Base-by-base conservation (phyloP, 805 yeast species). In the Isabelozyma gotoi region DNA sequence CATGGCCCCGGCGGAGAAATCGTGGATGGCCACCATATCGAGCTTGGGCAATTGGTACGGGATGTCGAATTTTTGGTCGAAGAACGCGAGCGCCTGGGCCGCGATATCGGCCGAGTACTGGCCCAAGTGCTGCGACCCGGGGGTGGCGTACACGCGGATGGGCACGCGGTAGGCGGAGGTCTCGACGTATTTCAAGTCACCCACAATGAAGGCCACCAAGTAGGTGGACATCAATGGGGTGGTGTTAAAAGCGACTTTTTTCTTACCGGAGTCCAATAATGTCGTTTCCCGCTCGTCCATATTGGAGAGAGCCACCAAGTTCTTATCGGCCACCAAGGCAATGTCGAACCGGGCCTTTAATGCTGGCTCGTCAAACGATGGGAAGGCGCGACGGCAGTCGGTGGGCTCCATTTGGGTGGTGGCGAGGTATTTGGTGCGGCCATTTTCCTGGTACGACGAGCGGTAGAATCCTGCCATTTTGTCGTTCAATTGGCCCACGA, bases 341-440 rank as follows among this genome's bases (percentile, higher is more conserved):
- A 87, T 71, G 44, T 81, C 84, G 56, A 84, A 87, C 40, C 81
- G 73, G 18, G 94, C 88, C 68, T 87, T 87, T 46, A 84, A 74
- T 44, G 86, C 80, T 17, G 96, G 95, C 62, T 86, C 94, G 64
- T 87, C 96, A 56, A 83, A 85, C 59, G 86, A 85, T 27, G 96
- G 96, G 75, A 87, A 87, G 7, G 94, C 94, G 56, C 89, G 77
- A 56, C 96, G 81, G 53, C 92, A 88, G 59, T 87, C 94, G 16
- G 92, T 84, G 18, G 95, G 83, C 68, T 87, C 95, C 80, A 87
- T 83, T 66, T 87, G 96, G 36, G 95, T 85, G 37, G 91, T 83
- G 36, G 89, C 88, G 76, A 86, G 74, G 62, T 84, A 83, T 57
- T 82, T 83, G 33, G 81, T 81, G 46, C 74, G 72, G 17, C 88